Percentiles rank a stretch among this genome's conserved stretches.
phyloP scores from a whole-genome alignment of 2,329 filamentous ascomycete species.

The Botryosphaeria dothidea region DNA sequence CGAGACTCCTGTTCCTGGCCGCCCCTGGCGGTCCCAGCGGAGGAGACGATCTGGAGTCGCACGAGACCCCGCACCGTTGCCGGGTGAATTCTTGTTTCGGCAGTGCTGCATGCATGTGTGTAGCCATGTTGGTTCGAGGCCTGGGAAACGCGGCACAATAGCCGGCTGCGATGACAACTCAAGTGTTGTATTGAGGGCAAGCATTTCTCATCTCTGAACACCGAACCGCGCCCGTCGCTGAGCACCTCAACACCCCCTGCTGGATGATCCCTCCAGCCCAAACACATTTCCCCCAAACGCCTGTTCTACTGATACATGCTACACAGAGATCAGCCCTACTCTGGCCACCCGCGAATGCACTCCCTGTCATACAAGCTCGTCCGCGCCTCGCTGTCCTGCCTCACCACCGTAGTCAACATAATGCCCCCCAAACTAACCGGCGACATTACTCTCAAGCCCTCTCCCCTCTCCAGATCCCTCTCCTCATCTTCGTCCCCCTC shows the following conservation, averaged over 20 bases:
- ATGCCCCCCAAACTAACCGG: background rate
- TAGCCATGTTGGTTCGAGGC: background rate
- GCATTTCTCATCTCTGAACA: background rate
- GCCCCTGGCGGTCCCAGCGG: background rate
- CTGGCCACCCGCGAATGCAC: background rate
- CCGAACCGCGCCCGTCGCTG: background rate
- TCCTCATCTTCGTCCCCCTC: background rate
- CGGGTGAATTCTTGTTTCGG: background rate
- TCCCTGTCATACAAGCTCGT: conserved; percentile 11
- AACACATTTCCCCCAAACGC: no score
- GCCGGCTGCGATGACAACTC: background rate
- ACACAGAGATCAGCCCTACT: background rate
- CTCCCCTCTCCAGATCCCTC: background rate
- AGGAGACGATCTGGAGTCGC: background rate
- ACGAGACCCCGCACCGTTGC: background rate
- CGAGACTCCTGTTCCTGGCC: background rate
- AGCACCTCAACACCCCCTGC: background rate
- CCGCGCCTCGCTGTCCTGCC: background rate
- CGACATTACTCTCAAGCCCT: background rate
- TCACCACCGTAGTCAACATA: conserved; percentile 4
- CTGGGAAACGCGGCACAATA: no score
- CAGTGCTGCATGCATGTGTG: background rate
- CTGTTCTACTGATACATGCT: no score
- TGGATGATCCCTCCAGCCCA: no score
- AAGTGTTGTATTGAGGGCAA: background rate